Evolutionary conservation across 164 flowering plant genomes (phyloP).

Genomic region (Taxillus chinensis): DNA sequence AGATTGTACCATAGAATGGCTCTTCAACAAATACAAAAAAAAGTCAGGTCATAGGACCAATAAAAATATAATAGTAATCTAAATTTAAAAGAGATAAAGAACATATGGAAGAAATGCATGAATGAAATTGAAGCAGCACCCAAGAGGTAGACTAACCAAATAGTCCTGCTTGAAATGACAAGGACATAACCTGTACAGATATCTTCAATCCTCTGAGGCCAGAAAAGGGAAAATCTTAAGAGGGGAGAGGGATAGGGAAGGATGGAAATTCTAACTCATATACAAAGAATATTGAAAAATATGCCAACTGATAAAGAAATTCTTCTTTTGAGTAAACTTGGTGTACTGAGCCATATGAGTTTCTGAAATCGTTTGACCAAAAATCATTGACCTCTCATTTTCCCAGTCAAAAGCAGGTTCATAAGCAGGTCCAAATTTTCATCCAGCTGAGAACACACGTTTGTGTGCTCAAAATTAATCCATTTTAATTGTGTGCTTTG

Average conservation of each 20-base stretch:
- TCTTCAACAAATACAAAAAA: constrained; percentile 38
- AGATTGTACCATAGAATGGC: constrained; percentile 92
- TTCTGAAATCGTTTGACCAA: constrained; percentile 86
- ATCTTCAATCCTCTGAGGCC: constrained; percentile 74
- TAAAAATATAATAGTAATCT: not conserved
- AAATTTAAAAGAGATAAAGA: not conserved
- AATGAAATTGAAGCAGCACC: not conserved
- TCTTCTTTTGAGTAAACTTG: constrained; percentile 24
- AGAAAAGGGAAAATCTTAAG: not conserved
- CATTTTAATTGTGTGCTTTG: too few relatives aligned
- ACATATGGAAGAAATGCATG: not conserved
- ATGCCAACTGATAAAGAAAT: not conserved
- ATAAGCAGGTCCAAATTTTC: constrained; percentile 93
- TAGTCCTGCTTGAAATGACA: constrained; percentile 84
- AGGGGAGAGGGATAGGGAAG: too few relatives aligned
- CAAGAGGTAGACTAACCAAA: constrained; percentile 50
- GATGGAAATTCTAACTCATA: too few relatives aligned
- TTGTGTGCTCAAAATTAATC: too few relatives aligned
- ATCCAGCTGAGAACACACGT: constrained; percentile 41
- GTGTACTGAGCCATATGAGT: constrained; percentile 38
- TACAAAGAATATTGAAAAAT: too few relatives aligned
- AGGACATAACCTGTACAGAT: constrained; percentile 77
- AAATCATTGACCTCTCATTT: constrained; percentile 78
- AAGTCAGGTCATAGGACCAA: constrained; percentile 7
- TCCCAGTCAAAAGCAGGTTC: constrained; percentile 99